Evolutionary conservation across 495 filamentous ascomycete species (phyloP).

Genomic region (Aspergillus diversus): DNA sequence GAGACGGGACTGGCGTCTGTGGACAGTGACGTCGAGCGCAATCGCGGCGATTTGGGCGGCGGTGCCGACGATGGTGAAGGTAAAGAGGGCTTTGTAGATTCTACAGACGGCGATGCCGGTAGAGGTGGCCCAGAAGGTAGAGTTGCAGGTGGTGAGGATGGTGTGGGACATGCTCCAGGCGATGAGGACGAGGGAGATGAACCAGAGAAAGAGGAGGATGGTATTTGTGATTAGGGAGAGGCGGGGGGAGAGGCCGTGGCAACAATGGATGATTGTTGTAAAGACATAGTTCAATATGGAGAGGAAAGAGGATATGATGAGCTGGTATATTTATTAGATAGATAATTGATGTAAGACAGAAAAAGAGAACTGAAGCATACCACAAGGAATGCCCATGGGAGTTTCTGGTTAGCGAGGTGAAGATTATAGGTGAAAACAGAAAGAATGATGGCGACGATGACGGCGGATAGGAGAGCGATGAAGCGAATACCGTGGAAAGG

Average conservation of each 20-base stretch:
- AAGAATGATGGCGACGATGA: slow-evolving; percentile 62
- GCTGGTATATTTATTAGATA: slow-evolving; percentile 39
- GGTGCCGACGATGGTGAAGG: slow-evolving; percentile 59
- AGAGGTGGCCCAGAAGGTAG: slow-evolving; percentile 57
- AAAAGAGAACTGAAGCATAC: slow-evolving; percentile 40
- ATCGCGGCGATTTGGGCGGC: slow-evolving; percentile 51
- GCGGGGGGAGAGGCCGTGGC: slow-evolving; percentile 58
- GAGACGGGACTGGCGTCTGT: slow-evolving; percentile 43
- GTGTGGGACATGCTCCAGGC: slow-evolving; percentile 60
- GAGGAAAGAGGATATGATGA: slow-evolving; percentile 57
- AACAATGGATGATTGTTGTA: slow-evolving; percentile 60
- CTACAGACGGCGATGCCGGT: slow-evolving; percentile 64
- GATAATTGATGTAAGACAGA: background rate
- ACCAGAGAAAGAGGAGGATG: slow-evolving; percentile 59
- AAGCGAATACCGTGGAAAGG: slow-evolving; percentile 61
- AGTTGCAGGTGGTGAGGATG: slow-evolving; percentile 59
- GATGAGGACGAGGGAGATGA: slow-evolving; percentile 57
- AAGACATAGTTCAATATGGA: slow-evolving; percentile 56
- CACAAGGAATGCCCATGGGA: slow-evolving; percentile 68
- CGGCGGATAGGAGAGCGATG: slow-evolving; percentile 53
- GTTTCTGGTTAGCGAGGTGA: slow-evolving; percentile 51
- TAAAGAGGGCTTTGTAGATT: slow-evolving; percentile 67
- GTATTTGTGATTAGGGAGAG: slow-evolving; percentile 58
- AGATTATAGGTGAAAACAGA: slow-evolving; percentile 66
- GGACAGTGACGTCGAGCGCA: slow-evolving; percentile 54